Conservation (phyloP, 257 asterid species). For the Forsythia viridissima region DNA sequence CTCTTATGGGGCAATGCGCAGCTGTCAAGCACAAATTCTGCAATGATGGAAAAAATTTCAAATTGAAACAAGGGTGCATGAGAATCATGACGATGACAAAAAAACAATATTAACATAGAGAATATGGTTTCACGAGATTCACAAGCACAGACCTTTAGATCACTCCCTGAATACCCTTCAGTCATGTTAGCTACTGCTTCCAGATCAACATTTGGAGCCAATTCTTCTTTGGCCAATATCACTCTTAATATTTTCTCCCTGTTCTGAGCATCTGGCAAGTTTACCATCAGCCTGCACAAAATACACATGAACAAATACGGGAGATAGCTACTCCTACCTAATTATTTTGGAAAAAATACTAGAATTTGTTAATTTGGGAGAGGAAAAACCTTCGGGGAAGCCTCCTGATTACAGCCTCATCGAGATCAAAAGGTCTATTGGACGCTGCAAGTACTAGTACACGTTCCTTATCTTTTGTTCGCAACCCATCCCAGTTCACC, state of each 20-base stretch:
- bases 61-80: constrained; percentile 10
- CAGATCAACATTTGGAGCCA: constrained; percentile 60
- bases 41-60: constrained; percentile 18
- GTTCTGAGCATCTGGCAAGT: constrained; percentile 74
- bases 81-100: background rate
- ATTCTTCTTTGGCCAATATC: constrained; percentile 72
- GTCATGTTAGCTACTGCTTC: constrained; percentile 83
- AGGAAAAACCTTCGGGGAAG: constrained; percentile 67
- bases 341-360: background rate
- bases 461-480: constrained; percentile 87
- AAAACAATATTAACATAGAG: background rate
- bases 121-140: too few species aligned
- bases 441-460: constrained; percentile 91
- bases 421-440: constrained; percentile 89
- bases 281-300: constrained; percentile 79
- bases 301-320: background rate
- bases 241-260: constrained; percentile 69
- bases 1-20: constrained; percentile 71
- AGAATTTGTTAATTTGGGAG: constrained; percentile 15
- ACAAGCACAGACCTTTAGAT: constrained; percentile 71
- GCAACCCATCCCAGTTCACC: constrained; percentile 66
- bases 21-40: constrained; percentile 73
- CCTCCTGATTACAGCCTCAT: constrained; percentile 96
- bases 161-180: constrained; percentile 91
- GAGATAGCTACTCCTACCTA: too few species aligned